Evolutionary conservation across 1,284 basidiomycete genomes (phyloP), one percentile per base, ranked within the genome.

Genomic region (Uromyces viciae-fabae): DNA sequence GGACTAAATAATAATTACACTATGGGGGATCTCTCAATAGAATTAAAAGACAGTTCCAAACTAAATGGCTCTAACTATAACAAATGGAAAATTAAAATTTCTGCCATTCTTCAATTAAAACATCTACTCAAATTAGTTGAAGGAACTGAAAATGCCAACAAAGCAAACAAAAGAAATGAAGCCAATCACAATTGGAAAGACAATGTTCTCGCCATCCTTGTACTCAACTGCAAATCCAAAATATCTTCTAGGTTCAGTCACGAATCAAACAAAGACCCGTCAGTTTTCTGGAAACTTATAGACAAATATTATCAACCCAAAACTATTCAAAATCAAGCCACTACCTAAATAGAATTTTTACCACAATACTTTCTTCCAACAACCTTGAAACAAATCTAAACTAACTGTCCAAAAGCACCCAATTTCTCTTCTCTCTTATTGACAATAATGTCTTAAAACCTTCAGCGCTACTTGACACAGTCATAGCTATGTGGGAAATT

Each of bases 291-390:
- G 64, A 36, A 40, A 42, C 42, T 68, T 40, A n/a, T 68, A 14
- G 42, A 68, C 56, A 36, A 68, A 28, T n/a, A n/a, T n/a, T n/a
- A n/a, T n/a, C n/a, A n/a, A 60, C 62, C 62, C 14, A 66, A 66
- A 66, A 66, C 62, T 9, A 31, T 66, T 25, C 62, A 66, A 31
- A 66, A 66, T 33, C 64, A 68, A 68, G 15, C 64, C 9, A 42
- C 33, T n/a, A n/a, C n/a, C n/a, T n/a, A n/a, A n/a, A n/a, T n/a
- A n/a, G n/a, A n/a, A n/a, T n/a, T n/a, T n/a, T n/a, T n/a, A n/a
- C n/a, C n/a, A n/a, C n/a, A n/a, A n/a, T n/a, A n/a, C n/a, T n/a
- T n/a, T n/a, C n/a, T n/a, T n/a, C n/a, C n/a, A n/a, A n/a, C n/a
- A n/a, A n/a, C n/a, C n/a, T n/a, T n/a, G n/a, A n/a, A n/a, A n/a